Evolutionary conservation across 768 basidiomycete genomes (phyloP).

Genomic region (Phaeotremella fagi): DNA sequence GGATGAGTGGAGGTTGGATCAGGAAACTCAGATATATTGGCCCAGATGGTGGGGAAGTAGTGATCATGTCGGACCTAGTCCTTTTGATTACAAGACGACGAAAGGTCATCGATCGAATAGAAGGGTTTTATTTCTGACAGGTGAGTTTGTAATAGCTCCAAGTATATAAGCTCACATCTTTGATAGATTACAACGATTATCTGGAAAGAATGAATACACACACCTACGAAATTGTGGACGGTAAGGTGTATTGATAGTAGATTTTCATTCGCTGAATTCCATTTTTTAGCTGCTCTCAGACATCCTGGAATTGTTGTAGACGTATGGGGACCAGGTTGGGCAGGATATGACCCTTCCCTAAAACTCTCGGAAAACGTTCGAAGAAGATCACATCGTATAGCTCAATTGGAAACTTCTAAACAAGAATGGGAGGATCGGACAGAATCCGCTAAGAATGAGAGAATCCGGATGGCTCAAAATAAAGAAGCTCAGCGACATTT

Average conservation of each 20-base stretch:
- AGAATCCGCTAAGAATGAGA: no score
- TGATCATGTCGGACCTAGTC: constrained; percentile 36
- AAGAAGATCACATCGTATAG: constrained; percentile 22
- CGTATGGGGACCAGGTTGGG: constrained; percentile 49
- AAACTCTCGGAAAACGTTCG: constrained; percentile 42
- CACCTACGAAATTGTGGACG: constrained; percentile 48
- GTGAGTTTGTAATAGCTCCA: constrained; percentile 22
- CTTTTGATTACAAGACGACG: constrained; percentile 40
- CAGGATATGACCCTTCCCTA: constrained; percentile 35
- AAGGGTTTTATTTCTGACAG: constrained; percentile 45
- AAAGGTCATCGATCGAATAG: constrained; percentile 14
- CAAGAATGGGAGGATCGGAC: constrained; percentile 7
- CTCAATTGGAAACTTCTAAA: constrained; percentile 22
- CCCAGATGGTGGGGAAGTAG: constrained; percentile 42
- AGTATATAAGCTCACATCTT: background rate
- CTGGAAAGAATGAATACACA: constrained; percentile 48
- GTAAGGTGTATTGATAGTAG: constrained; percentile 1
- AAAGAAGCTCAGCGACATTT: constrained; percentile 4
- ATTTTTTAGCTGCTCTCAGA: constrained; percentile 33
- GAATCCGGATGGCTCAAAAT: constrained; percentile 6
- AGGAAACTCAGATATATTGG: constrained; percentile 13
- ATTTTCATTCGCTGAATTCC: background rate
- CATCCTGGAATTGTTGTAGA: constrained; percentile 43
- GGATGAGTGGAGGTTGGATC: constrained; percentile 5
- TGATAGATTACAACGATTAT: constrained; percentile 44